Conservation (phyloP, 805 yeast genomes). For the Teunomyces funiuensis region DNA sequence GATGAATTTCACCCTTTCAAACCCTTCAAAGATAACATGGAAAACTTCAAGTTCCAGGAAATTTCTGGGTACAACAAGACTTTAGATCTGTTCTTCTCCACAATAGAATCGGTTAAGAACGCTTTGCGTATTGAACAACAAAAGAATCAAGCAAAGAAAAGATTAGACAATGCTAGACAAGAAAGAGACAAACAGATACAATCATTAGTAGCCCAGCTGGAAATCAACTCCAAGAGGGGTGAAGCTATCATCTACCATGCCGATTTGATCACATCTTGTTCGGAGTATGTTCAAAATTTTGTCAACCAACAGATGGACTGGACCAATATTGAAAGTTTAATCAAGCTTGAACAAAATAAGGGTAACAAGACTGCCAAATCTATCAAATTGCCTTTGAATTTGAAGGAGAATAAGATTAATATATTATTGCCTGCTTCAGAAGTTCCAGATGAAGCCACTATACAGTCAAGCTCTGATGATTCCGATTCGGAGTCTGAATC, state of each 20-base stretch:
- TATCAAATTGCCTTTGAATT: conserved; percentile 67
- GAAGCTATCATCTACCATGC: conserved; percentile 69
- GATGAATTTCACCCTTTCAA: conserved; percentile 72
- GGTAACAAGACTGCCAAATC: conserved; percentile 62
- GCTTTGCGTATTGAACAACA: conserved; percentile 74
- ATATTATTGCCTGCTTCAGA: conserved; percentile 54
- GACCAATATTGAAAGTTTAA: conserved; percentile 79
- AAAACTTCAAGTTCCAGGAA: conserved; percentile 38
- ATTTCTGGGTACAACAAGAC: conserved; percentile 75
- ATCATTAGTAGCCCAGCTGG: conserved; percentile 62
- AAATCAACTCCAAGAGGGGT: conserved; percentile 65
- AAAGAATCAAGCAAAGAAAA: conserved; percentile 69
- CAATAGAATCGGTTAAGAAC: conserved; percentile 77
- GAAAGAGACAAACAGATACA: conserved; percentile 74
- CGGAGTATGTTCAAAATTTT: conserved; percentile 60
- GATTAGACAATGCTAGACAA: conserved; percentile 69
- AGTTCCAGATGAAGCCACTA: conserved; percentile 34
- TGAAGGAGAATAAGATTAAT: conserved; percentile 65
- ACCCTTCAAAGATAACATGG: conserved; percentile 45
- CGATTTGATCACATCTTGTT: conserved; percentile 69
- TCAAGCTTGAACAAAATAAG: conserved; percentile 65
- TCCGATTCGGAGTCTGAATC: conserved; percentile 32
- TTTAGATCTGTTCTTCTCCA: conserved; percentile 79
- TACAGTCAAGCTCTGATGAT: conserved; percentile 28
- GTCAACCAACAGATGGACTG: conserved; percentile 90